phyloP scores from a whole-genome alignment of 2,329 filamentous ascomycete species.

The Endocalyx cinctus region DNA sequence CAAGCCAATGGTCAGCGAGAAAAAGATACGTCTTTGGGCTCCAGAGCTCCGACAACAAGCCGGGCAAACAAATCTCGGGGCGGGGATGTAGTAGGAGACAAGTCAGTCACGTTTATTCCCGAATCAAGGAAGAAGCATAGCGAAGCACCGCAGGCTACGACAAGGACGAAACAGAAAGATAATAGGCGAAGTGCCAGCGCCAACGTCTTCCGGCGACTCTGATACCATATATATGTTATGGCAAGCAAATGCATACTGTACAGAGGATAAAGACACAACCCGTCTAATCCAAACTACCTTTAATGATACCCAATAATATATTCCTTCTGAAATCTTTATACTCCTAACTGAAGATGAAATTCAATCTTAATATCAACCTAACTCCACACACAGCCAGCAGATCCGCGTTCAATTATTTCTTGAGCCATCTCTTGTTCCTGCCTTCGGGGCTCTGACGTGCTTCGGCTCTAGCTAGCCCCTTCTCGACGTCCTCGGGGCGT shows the following conservation, averaged over 20 bases:
- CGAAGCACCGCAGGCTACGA: conserved; percentile 11
- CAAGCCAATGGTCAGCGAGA: conserved; percentile 55
- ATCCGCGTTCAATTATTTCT: conserved; percentile 22
- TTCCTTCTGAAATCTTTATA: too few relatives aligned
- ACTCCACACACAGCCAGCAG: too few relatives aligned
- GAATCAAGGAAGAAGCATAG: conserved; percentile 47
- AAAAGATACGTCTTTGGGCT: conserved; percentile 53
- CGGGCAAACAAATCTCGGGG: conserved; percentile 40
- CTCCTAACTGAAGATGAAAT: too few relatives aligned
- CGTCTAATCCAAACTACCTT: too few relatives aligned
- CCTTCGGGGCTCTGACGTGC: conserved; percentile 21
- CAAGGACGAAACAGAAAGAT: conserved; percentile 27
- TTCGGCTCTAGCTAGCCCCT: conserved; percentile 39
- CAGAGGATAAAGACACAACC: too few relatives aligned
- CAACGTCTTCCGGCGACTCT: conserved; percentile 58
- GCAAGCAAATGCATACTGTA: not conserved
- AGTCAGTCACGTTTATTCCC: conserved; percentile 70
- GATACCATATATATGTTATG: conserved; percentile 42
- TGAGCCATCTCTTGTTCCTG: conserved; percentile 22
- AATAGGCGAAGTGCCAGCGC: conserved; percentile 67
- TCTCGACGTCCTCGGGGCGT: conserved; percentile 54
- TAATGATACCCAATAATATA: too few relatives aligned
- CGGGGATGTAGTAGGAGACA: conserved; percentile 55
- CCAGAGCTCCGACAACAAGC: conserved; percentile 46
- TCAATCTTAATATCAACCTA: too few relatives aligned